Conservation (phyloP, 225 moss, liverwort and hornwort genomes). For the Polytrichum formosum region DNA sequence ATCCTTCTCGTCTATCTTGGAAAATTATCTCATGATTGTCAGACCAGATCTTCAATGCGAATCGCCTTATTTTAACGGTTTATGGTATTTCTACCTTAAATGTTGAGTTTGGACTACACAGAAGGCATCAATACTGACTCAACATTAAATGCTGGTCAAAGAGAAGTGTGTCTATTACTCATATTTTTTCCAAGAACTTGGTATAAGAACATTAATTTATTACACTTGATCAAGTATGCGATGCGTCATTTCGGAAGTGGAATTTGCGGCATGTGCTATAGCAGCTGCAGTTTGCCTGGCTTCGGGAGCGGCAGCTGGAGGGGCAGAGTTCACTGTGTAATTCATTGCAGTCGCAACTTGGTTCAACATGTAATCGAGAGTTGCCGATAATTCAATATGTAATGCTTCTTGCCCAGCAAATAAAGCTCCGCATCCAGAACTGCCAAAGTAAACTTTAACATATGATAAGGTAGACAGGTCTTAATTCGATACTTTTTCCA, state of each 20-base stretch:
- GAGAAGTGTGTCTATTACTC: no score
- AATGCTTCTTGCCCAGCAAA: conserved; percentile 33
- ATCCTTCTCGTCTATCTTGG: no score
- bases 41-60: no score
- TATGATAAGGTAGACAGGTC: no score
- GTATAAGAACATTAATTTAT: not conserved
- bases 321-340: conserved; percentile 4
- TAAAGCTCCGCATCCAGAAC: conserved; percentile 39
- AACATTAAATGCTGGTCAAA: no score
- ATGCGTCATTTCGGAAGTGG: conserved; percentile 13
- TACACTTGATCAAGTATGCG: conserved; percentile 20
- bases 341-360: conserved; percentile 16
- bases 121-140: no score
- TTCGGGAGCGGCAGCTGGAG: conserved; percentile 28
- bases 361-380: conserved; percentile 26
- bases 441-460: conserved; percentile 6
- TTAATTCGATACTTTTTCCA: no score
- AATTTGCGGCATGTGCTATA: conserved; percentile 27
- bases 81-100: no score
- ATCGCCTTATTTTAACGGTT: no score
- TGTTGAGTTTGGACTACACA: no score
- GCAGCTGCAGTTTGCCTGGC: conserved; percentile 23
- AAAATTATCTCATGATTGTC: no score
- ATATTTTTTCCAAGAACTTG: no score
- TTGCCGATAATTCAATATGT: conserved; percentile 20